Percentiles rank a stretch among this genome's conserved stretches.
Evolutionary conservation across 305 asterid genomes (phyloP).

Genomic region (Withania somnifera): DNA sequence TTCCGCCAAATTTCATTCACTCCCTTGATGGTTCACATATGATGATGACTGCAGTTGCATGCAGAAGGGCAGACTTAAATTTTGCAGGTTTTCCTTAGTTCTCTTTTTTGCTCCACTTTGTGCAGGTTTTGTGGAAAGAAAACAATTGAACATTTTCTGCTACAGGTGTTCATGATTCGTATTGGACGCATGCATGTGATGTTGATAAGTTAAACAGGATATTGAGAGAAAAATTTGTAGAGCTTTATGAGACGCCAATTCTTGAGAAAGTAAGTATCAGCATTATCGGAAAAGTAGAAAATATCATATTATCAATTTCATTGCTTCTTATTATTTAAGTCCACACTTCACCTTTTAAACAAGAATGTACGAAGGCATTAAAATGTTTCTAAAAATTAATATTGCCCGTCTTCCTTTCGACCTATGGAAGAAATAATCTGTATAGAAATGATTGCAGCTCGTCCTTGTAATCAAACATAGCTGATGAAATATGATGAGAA

Average conservation of each 20-base stretch:
- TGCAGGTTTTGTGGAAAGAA: neutral
- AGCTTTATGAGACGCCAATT: slow-evolving; percentile 69
- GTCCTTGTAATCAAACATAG: neutral
- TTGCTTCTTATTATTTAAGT: neutral
- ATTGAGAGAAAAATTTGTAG: slow-evolving; percentile 80
- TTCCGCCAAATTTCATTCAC: slow-evolving; percentile 95
- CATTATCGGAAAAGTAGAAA: neutral
- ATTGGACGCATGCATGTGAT: slow-evolving; percentile 97
- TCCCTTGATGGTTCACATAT: slow-evolving; percentile 97
- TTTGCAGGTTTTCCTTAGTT: slow-evolving; percentile 73
- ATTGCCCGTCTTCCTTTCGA: neutral
- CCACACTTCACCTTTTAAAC: neutral
- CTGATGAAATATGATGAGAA: neutral
- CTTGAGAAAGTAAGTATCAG: slow-evolving; percentile 62
- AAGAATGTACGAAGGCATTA: neutral
- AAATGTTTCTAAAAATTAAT: neutral
- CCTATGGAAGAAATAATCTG: neutral
- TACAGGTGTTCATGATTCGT: slow-evolving; percentile 98
- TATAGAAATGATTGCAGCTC: neutral
- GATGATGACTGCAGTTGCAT: slow-evolving; percentile 99
- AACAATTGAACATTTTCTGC: slow-evolving; percentile 5
- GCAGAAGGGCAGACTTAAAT: slow-evolving; percentile 75
- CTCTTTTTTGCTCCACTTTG: neutral
- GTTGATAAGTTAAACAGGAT: slow-evolving; percentile 71
- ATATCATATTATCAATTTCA: neutral